Conservation (phyloP, 371 early-diverging fungal species). For the Quaeritorhiza haematococci region DNA sequence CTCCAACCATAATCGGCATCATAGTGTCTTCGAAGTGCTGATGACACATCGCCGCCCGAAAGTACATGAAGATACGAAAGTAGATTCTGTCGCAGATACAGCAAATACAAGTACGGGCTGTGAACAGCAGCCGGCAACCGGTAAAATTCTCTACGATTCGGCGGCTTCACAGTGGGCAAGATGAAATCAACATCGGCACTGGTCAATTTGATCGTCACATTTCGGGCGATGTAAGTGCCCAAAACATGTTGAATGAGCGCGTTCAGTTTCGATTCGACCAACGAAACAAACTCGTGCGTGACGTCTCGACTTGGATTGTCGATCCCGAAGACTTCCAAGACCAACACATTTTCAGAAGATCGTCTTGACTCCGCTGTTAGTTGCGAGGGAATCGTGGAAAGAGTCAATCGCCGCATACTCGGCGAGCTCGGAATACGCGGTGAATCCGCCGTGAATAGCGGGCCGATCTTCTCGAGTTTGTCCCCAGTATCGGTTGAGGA, state of each 20-base stretch:
- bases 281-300: constrained; percentile 58
- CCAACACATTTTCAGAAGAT: constrained; percentile 48
- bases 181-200: constrained; percentile 51
- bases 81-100: constrained; percentile 63
- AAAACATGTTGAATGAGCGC: constrained; percentile 62
- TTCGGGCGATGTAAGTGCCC: constrained; percentile 64
- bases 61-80: constrained; percentile 43
- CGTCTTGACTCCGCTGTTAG: no score
- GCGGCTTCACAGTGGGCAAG: constrained; percentile 21
- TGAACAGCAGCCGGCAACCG: constrained; percentile 49
- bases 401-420: no score
- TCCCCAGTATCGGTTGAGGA: no score
- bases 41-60: constrained; percentile 53
- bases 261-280: constrained; percentile 59
- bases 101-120: constrained; percentile 56
- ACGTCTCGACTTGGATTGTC: constrained; percentile 60
- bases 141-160: constrained; percentile 21
- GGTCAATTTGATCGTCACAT: constrained; percentile 60
- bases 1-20: constrained; percentile 39
- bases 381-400: no score
- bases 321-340: constrained; percentile 71
- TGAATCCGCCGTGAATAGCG: no score
- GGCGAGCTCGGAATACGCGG: no score
- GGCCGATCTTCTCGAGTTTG: no score
- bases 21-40: constrained; percentile 48